Evolutionary conservation across 2,329 filamentous ascomycete species (phyloP).

Genomic region (Trichocomaceae sp.): DNA sequence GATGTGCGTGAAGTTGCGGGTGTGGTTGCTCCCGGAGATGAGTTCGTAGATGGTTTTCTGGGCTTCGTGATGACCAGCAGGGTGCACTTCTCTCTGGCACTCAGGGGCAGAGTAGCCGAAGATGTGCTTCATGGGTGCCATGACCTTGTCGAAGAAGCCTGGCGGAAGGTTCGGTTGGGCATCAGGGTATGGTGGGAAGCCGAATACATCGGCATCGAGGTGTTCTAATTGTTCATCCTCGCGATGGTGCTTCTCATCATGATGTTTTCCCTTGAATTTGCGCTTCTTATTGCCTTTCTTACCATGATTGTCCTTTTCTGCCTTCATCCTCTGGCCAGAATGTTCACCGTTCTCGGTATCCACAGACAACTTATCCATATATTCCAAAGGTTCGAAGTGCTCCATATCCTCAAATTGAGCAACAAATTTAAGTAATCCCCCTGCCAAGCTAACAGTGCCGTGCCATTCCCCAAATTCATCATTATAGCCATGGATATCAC

Average conservation of each 20-base stretch:
- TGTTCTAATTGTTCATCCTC: neutral
- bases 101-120: neutral
- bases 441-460: neutral
- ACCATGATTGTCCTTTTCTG: neutral
- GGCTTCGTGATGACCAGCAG: conserved; percentile 34
- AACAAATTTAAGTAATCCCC: neutral
- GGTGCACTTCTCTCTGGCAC: neutral
- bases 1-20: conserved; percentile 65
- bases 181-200: neutral
- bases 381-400: conserved; percentile 2
- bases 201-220: neutral
- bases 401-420: conserved; percentile 7
- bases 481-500: neutral
- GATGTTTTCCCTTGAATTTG: neutral
- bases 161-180: neutral
- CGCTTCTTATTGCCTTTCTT: neutral
- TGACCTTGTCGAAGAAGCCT: conserved; percentile 8
- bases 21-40: conserved; percentile 67
- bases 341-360: neutral
- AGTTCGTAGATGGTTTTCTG: conserved; percentile 72
- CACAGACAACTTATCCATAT: neutral
- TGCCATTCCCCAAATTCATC: neutral
- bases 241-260: neutral
- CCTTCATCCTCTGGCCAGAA: neutral
- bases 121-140: neutral